Evolutionary conservation across 164 flowering plant genomes (phyloP), one percentile per base, ranked within the genome.

Genomic region (Berberis thunbergii): DNA sequence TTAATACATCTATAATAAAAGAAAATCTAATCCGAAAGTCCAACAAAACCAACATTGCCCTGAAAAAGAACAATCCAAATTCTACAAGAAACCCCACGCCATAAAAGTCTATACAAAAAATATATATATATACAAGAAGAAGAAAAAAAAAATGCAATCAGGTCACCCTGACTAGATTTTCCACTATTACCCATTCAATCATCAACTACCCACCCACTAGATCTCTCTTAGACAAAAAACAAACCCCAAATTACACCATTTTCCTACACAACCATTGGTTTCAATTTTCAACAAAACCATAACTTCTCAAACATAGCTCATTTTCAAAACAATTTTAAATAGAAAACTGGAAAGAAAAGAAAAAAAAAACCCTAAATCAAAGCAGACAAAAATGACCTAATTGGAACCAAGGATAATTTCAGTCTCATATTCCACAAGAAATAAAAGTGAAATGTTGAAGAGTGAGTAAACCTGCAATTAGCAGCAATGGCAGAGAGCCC

Each of bases 401-500:
- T 26, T 52, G 10, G 4, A 4, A 52, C 10, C 54, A 52, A 48
- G 10, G 7, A 48, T 6, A 48, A 48, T 48, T 48, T 6, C 1
- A 2, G 10, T 48, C 10, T 52, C 54, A 52, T 26, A 52, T 1
- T 52, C 54, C 1, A 52, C 2, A 10, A 2, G n/a, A 52, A 52
- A 52, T 13, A 41, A 50, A 53, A 41, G 2, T 1, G 9, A 50
- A 13, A 59, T 3, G 46, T 2, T 26, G 12, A 64, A 5, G 41
- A 66, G 8, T 45, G 41, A 57, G 43, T 12, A 62, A 55, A 88
- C 97, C 86, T 88, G 95, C 98, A 91, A 77, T 86, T 86, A 5
- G 88, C 80, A 61, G 98, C 96, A 77, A 91, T 79, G 67, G 91
- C 77, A 43, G 91, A 85, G 7, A 89, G 85, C 2, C 96, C 98